Conservation (phyloP, 2,329 filamentous ascomycete species). For the Elsinoe australis region DNA sequence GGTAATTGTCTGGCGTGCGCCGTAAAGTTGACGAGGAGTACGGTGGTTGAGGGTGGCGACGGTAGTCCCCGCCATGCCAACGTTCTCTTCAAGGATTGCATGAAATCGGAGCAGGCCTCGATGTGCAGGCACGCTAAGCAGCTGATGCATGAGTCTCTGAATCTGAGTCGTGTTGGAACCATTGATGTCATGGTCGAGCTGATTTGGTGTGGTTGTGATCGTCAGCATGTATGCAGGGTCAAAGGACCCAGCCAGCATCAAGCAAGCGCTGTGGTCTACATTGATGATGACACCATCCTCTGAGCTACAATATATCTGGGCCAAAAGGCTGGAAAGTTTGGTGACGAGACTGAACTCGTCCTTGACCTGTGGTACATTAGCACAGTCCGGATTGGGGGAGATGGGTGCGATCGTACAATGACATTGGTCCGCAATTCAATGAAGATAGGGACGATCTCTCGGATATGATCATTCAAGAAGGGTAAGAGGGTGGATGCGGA, state of each 20-base stretch:
- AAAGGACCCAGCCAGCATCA: constrained; percentile 67
- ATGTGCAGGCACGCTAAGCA: constrained; percentile 56
- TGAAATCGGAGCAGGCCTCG: constrained; percentile 69
- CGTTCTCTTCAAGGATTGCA: constrained; percentile 60
- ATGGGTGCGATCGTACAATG: constrained; percentile 36
- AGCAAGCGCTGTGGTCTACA: constrained; percentile 65
- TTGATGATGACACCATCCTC: constrained; percentile 66
- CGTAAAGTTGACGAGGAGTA: constrained; percentile 24
- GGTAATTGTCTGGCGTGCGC: background rate
- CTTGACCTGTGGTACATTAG: constrained; percentile 52
- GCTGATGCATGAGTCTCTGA: constrained; percentile 65
- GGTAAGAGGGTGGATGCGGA: background rate
- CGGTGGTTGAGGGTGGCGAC: constrained; percentile 36
- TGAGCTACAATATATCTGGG: constrained; percentile 66
- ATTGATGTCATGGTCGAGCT: constrained; percentile 67
- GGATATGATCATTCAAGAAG: constrained; percentile 5
- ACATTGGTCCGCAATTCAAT: constrained; percentile 45
- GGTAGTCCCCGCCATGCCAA: constrained; percentile 64
- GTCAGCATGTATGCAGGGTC: constrained; percentile 73
- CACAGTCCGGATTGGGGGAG: constrained; percentile 12
- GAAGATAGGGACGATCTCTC: constrained; percentile 34
- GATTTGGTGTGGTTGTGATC: constrained; percentile 60
- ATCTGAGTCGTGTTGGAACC: constrained; percentile 72
- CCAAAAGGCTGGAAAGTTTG: constrained; percentile 64
- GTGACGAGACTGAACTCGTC: constrained; percentile 69